phyloP scores from a whole-genome alignment of 129 eudicot species.

The Sambucus nigra region DNA sequence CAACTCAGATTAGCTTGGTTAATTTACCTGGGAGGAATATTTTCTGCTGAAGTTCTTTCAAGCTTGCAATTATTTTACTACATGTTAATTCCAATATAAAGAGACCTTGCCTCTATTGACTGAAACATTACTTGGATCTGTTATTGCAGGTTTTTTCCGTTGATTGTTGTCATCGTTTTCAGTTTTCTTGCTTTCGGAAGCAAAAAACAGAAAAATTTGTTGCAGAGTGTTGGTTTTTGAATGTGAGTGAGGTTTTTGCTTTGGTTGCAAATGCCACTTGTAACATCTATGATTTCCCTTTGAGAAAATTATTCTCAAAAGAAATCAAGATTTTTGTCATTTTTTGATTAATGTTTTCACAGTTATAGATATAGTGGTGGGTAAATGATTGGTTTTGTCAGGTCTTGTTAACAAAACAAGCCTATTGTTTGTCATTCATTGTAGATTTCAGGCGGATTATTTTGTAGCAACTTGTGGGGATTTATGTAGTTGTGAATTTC shows the following conservation, averaged over 20 bases:
- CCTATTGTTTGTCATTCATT: constrained; percentile 5
- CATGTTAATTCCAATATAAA: not conserved
- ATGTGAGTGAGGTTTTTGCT: constrained; percentile 1
- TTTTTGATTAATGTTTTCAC: not conserved
- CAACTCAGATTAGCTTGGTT: not conserved
- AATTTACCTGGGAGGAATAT: too few relatives aligned
- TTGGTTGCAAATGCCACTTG: constrained; percentile 1
- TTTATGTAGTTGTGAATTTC: not conserved
- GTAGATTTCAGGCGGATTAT: not conserved
- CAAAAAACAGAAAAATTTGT: not conserved
- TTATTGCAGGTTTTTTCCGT: constrained; percentile 12
- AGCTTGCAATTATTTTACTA: not conserved
- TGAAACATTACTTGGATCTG: not conserved
- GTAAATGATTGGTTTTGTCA: not conserved
- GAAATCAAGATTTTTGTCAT: not conserved
- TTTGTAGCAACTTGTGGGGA: not conserved
- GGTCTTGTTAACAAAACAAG: not conserved
- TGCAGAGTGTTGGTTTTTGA: not conserved
- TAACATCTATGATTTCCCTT: not conserved
- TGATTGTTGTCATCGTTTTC: constrained; percentile 3
- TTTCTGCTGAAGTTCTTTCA: too few relatives aligned
- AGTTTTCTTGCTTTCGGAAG: constrained; percentile 9
- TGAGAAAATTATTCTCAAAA: constrained; percentile 3
- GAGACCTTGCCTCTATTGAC: too few relatives aligned
- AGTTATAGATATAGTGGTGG: not conserved